Percentiles rank a stretch among this genome's conserved stretches.
Conservation (phyloP, 2,329 filamentous ascomycete species). For the Colletotrichum incanum region DNA sequence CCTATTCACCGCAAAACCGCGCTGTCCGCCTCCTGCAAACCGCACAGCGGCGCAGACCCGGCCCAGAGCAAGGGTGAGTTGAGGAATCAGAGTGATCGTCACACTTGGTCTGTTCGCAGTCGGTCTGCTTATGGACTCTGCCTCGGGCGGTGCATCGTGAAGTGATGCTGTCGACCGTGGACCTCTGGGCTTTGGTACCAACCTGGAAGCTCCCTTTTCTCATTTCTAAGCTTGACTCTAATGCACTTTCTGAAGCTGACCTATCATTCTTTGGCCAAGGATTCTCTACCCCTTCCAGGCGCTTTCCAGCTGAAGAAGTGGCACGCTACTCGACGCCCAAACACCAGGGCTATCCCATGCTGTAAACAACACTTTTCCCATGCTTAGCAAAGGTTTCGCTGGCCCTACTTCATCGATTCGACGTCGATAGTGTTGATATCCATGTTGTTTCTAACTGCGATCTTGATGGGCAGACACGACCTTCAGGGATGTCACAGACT, state of each 20-base stretch:
- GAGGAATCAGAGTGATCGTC: background rate
- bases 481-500: background rate
- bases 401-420: constrained; percentile 11
- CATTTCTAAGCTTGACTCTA: too few species aligned
- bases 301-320: background rate
- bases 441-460: background rate
- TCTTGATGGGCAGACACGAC: background rate
- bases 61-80: background rate
- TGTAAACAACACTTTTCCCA: background rate
- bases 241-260: background rate
- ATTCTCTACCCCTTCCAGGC: background rate
- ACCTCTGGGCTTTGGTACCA: background rate
- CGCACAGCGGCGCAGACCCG: too few species aligned
- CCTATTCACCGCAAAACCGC: background rate
- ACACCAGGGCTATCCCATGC: background rate
- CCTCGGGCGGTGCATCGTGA: constrained; percentile 4
- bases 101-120: background rate
- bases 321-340: background rate
- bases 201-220: background rate
- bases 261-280: background rate
- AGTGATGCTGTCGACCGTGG: background rate
- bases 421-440: background rate
- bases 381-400: background rate
- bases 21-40: background rate
- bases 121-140: background rate